phyloP scores from a whole-genome alignment of 1,284 basidiomycete species.

The Thecaphora frezii region DNA sequence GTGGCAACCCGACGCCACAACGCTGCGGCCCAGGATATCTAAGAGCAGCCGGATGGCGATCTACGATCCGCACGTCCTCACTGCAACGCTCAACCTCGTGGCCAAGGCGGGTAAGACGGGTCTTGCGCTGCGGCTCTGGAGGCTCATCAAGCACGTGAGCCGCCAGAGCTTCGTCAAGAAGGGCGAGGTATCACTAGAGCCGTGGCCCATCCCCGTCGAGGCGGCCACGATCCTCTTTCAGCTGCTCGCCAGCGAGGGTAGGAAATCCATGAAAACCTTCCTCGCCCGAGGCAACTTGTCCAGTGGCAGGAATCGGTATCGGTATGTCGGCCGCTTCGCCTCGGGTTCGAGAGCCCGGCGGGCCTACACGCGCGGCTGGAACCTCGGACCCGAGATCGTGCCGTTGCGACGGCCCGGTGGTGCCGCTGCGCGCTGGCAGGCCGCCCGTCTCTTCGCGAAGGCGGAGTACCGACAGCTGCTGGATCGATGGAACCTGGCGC shows the following conservation, averaged over 20 bases:
- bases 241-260: constrained; percentile 24
- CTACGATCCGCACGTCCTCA: constrained; percentile 33
- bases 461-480: constrained; percentile 2
- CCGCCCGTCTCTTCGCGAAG: constrained; percentile 1
- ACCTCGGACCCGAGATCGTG: not conserved
- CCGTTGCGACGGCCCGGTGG: not conserved
- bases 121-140: constrained; percentile 41
- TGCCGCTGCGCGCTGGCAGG: not conserved
- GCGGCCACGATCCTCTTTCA: constrained; percentile 42
- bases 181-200: constrained; percentile 12
- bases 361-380: constrained; percentile 20
- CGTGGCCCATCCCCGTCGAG: constrained; percentile 27
- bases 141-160: constrained; percentile 37
- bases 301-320: too few species aligned
- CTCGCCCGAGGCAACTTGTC: not conserved
- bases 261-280: constrained; percentile 8
- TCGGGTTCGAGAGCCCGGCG: not conserved
- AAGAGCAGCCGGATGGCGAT: constrained; percentile 13
- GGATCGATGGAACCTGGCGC: constrained; percentile 5
- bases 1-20: too few species aligned
- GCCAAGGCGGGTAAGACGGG: constrained; percentile 31
- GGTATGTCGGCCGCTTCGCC: not conserved
- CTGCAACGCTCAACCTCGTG: constrained; percentile 35
- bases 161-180: constrained; percentile 15
- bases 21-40: not conserved